Percentiles rank a stretch among this genome's conserved stretches.
Conservation (phyloP, 2,329 filamentous ascomycete species). For the Westerdykella ornata region DNA sequence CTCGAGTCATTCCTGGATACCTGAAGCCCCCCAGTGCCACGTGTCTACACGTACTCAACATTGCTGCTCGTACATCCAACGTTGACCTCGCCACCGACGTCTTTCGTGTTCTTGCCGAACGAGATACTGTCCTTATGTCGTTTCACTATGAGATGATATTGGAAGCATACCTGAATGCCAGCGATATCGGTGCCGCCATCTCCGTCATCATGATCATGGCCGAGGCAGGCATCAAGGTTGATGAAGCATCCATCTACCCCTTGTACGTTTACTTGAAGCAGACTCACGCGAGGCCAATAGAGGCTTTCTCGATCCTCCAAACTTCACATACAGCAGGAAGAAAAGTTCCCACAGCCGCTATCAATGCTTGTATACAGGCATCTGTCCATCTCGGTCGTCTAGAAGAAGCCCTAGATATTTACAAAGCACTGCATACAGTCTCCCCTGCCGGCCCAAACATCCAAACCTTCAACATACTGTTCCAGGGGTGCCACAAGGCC, state of each 20-base stretch:
- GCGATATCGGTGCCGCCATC: constrained; percentile 60
- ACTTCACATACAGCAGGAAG: constrained; percentile 46
- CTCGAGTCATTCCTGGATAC: constrained; percentile 53
- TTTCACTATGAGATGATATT: constrained; percentile 77
- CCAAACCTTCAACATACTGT: constrained; percentile 56
- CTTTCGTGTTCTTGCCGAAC: constrained; percentile 57
- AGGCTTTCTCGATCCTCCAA: constrained; percentile 53
- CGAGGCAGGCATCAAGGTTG: constrained; percentile 53
- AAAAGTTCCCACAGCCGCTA: constrained; percentile 46
- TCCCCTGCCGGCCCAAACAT: constrained; percentile 42
- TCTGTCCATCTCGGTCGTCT: constrained; percentile 42
- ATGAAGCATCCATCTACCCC: constrained; percentile 55
- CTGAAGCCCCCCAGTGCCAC: constrained; percentile 59
- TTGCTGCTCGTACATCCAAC: constrained; percentile 64
- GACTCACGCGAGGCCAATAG: constrained; percentile 42
- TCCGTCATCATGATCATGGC: constrained; percentile 68
- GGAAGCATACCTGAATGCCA: constrained; percentile 57
- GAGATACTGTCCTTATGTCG: constrained; percentile 51
- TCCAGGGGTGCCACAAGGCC: constrained; percentile 43
- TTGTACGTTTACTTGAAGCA: constrained; percentile 53
- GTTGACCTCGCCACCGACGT: constrained; percentile 62
- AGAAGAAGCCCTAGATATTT: constrained; percentile 51
- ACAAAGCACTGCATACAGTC: constrained; percentile 54
- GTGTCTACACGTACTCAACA: constrained; percentile 62
- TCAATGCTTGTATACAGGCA: constrained; percentile 50